phyloP scores from a whole-genome alignment of 495 filamentous ascomycete genomes.

The Talaromyces adpressus region DNA sequence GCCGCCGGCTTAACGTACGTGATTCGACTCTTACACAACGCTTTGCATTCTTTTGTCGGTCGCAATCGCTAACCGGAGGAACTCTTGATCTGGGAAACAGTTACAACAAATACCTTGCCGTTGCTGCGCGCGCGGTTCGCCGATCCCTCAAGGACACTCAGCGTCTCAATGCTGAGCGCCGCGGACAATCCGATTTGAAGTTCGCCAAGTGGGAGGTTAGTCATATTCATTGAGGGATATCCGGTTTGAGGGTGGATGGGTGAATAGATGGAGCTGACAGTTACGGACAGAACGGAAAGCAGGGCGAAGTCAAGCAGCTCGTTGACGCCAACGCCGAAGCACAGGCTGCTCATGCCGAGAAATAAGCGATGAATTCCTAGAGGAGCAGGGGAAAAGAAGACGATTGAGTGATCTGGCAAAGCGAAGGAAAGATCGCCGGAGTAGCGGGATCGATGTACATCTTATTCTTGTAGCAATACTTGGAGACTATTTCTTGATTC shows the following conservation, averaged over 20 bases:
- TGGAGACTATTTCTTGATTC: constrained; percentile 6
- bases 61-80: constrained; percentile 20
- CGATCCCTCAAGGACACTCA: constrained; percentile 91
- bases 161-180: constrained; percentile 77
- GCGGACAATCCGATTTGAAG: constrained; percentile 82
- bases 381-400: constrained; percentile 5
- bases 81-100: constrained; percentile 19
- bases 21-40: too few relatives aligned
- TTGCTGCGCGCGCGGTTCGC: constrained; percentile 54
- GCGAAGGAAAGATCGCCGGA: constrained; percentile 10
- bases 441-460: constrained; percentile 30
- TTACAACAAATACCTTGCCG: constrained; percentile 50
- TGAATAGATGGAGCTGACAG: neutral
- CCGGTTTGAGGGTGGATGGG: too few relatives aligned
- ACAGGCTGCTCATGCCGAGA: constrained; percentile 39
- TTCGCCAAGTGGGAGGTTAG: constrained; percentile 97
- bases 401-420: neutral
- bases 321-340: constrained; percentile 63
- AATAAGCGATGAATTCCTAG: constrained; percentile 20
- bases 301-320: constrained; percentile 75
- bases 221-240: constrained; percentile 12
- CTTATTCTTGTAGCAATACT: constrained; percentile 42
- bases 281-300: constrained; percentile 82
- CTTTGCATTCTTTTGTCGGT: too few relatives aligned
- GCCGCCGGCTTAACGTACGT: constrained; percentile 85